Evolutionary conservation across 2,329 filamentous ascomycete genomes (phyloP).

Genomic region (Metarhizium robertsii): DNA sequence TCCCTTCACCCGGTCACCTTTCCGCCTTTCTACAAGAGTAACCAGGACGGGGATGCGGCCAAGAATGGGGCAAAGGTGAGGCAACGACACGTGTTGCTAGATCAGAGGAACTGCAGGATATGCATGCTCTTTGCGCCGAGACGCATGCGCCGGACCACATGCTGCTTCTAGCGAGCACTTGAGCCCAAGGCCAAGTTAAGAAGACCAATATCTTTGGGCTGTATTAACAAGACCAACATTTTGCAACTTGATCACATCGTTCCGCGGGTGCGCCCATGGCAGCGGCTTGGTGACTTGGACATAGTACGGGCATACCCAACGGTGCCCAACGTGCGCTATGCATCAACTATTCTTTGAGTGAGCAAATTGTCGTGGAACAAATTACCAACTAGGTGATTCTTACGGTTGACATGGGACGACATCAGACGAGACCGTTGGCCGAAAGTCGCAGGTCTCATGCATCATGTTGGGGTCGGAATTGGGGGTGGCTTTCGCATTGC

Average conservation of each 20-base stretch:
- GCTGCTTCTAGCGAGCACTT: neutral
- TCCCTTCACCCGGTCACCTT: no score
- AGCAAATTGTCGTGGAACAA: neutral
- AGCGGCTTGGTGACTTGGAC: neutral
- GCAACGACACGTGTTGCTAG: conserved; percentile 6
- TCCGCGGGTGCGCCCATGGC: neutral
- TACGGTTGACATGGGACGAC: neutral
- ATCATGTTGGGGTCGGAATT: conserved; percentile 1
- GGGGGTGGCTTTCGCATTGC: neutral
- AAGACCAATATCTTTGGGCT: neutral
- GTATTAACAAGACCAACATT: neutral
- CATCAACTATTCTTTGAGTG: neutral
- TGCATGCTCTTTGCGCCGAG: neutral
- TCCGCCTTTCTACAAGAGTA: neutral
- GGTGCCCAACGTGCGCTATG: conserved; percentile 4
- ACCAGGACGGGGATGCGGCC: neutral
- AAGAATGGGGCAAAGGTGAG: conserved; percentile 2
- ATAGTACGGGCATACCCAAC: conserved; percentile 1
- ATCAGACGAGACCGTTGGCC: neutral
- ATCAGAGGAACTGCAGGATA: neutral
- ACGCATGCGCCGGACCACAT: neutral
- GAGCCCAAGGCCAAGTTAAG: neutral
- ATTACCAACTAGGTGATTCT: neutral
- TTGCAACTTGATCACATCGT: neutral
- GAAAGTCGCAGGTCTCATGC: neutral